Evolutionary conservation across 139 green algal genomes (phyloP), one percentile per base, ranked within the genome.

Genomic region (Chlamydomonas sphaeroides): DNA sequence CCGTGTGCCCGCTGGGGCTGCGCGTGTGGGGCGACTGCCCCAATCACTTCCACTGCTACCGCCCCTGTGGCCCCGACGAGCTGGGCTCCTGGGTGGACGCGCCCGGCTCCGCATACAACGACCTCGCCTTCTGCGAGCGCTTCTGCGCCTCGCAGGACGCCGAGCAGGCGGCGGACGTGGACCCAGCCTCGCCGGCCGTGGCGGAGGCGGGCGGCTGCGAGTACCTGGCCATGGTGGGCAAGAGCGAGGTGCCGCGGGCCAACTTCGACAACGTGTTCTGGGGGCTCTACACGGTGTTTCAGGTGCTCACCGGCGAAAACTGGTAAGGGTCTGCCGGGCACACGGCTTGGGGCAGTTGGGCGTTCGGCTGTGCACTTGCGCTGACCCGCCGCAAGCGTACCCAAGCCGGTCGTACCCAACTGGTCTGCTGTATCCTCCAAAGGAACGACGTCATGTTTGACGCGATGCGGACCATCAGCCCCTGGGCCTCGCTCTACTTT

Each of bases 251-350:
- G 49, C 62, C 85, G 17, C 68, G 88, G 25, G 80, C 89, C n/a
- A 87, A 89, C 68, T 95, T 94, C 78, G 91, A 94, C 79, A 91
- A 87, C 83, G 84, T 95, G 39, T 90, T 85, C 69, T 93, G 75
- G 87, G 73, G 77, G 0, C 62, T 93, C 38, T 83, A 92, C 41
- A 90, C 90, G 2, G 86, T 93, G 20, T 96, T 96, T 84, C 89
- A 93, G 83, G 65, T 94, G 39, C 73, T 91, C 21, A 94, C 88
- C 0, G 72, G 70, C 5, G 88, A 90, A 38, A 90, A 91, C 75
- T 82, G 75, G 74, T 80, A 35, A n/a, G n/a, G n/a, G n/a, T n/a
- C n/a, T n/a, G n/a, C n/a, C n/a, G n/a, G n/a, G n/a, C n/a, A n/a
- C n/a, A n/a, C n/a, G n/a, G n/a, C n/a, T n/a, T n/a, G n/a, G n/a